phyloP scores from a whole-genome alignment of 2,329 filamentous ascomycete species.

The Tetracladium maxilliforme region DNA sequence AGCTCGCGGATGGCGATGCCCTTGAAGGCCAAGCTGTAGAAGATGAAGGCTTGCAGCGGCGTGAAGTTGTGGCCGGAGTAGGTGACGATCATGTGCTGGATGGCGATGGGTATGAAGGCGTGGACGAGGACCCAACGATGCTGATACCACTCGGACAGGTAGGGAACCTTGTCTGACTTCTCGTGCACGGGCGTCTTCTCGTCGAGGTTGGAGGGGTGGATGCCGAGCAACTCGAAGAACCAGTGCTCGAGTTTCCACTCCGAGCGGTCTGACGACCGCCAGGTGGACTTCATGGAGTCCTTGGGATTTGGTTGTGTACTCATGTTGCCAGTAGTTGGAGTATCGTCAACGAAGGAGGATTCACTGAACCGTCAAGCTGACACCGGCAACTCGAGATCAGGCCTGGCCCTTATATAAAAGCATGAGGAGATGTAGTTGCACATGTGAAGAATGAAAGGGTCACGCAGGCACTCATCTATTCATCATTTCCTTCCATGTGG shows the following conservation, averaged over 20 bases:
- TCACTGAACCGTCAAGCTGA: too few relatives aligned
- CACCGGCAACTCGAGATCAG: too few relatives aligned
- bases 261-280: constrained; percentile 3
- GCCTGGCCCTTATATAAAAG: too few relatives aligned
- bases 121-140: constrained; percentile 18
- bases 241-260: constrained; percentile 3
- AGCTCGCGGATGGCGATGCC: constrained; percentile 14
- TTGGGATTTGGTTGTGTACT: too few relatives aligned
- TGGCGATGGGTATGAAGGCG: constrained; percentile 11
- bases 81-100: constrained; percentile 10
- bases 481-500: too few relatives aligned
- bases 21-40: constrained; percentile 17
- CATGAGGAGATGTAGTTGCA: too few relatives aligned
- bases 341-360: too few relatives aligned
- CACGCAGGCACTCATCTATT: too few relatives aligned
- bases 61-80: constrained; percentile 7
- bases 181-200: constrained; percentile 13
- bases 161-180: constrained; percentile 17
- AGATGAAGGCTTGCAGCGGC: constrained; percentile 10
- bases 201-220: constrained; percentile 4
- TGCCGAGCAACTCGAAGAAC: constrained; percentile 4
- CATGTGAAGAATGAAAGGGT: too few relatives aligned
- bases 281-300: constrained; percentile 7
- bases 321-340: too few relatives aligned
- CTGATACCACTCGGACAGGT: constrained; percentile 12